Base-by-base conservation (phyloP, 2,329 filamentous ascomycete genomes). In the Sphaerulina musiva region DNA sequence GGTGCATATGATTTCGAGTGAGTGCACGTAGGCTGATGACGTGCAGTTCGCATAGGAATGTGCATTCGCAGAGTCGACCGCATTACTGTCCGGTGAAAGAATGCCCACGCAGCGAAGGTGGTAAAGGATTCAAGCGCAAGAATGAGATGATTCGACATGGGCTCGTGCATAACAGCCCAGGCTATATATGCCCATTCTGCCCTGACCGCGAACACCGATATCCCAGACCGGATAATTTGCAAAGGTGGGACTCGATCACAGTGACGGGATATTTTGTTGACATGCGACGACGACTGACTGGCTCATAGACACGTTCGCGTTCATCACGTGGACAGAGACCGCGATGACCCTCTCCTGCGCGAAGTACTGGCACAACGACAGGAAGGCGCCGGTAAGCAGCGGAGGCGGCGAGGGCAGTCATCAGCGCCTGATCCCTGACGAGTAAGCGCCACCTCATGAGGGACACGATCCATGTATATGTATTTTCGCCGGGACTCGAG, bases 111-210 rank as follows among this genome's bases (percentile, higher is more conserved):
- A 76, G 74, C n/a, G 73, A 79, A 58, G 80, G 80, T n/a, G 82
- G 82, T 17, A 81, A 81, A 63, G 82, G 82, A 1, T 85, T 85
- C 73, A 85, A 85, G 66, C 76, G 82, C 32, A 85, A 85, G 66
- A 85, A 85, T 59, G 82, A 85, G 66, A 85, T 85, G 82, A 84
- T 84, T 57, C 75, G 82, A n/a, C 82, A 85, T 65, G 91, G 92
- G 1, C 79, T 97, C 2, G 93, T 97, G 3, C 93, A 98, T 67
- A 86, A 90, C 61, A 95, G 89, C 6, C 93, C 93, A 1, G 92
- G 92, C 56, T 98, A 97, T 66, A 84, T 95, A 31, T 98, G 93
- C 70, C 93, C 93, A 0, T 97, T 96, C 68, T 98, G 93, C 70
- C 87, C 89, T 1, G 90, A 95, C 66, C 80, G 90, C 61, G 90